Percentiles rank a stretch among this genome's conserved stretches.
phyloP scores from a whole-genome alignment of 768 basidiomycete species.

The Calocybe cyanea region DNA sequence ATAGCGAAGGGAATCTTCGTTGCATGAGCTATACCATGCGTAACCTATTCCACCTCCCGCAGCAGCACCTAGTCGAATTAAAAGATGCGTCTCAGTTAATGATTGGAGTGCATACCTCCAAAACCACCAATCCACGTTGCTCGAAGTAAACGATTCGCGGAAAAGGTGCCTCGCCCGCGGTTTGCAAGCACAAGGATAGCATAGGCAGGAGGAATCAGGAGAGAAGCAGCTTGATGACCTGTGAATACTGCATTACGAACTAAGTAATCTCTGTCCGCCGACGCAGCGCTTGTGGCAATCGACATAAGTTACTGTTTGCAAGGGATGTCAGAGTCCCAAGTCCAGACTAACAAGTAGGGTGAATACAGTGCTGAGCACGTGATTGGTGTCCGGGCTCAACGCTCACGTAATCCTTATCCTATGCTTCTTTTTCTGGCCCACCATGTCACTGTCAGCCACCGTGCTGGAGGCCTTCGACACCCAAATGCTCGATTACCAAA shows the following conservation, averaged over 20 bases:
- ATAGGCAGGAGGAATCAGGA: slow-evolving; percentile 62
- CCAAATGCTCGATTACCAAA: slow-evolving; percentile 59
- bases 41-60: slow-evolving; percentile 59
- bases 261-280: slow-evolving; percentile 57
- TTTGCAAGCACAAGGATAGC: slow-evolving; percentile 47
- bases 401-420: slow-evolving; percentile 22
- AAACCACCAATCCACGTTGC: slow-evolving; percentile 72
- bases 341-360: too few relatives aligned
- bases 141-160: slow-evolving; percentile 59
- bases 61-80: slow-evolving; percentile 35
- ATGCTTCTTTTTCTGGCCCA: slow-evolving; percentile 12
- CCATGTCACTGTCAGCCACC: slow-evolving; percentile 28
- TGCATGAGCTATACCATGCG: slow-evolving; percentile 52
- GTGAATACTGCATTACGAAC: slow-evolving; percentile 60
- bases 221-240: slow-evolving; percentile 65
- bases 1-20: slow-evolving; percentile 41
- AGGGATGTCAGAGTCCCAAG: too few relatives aligned
- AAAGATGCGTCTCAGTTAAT: not conserved
- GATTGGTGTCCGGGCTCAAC: slow-evolving; percentile 3
- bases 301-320: not conserved
- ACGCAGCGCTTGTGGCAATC: slow-evolving; percentile 9
- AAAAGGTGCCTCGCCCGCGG: slow-evolving; percentile 52
- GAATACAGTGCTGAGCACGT: not conserved
- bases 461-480: slow-evolving; percentile 57
- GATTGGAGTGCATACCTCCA: slow-evolving; percentile 36